Base-by-base conservation (phyloP, 1,284 basidiomycete species). In the Sphagnurus paluster region DNA sequence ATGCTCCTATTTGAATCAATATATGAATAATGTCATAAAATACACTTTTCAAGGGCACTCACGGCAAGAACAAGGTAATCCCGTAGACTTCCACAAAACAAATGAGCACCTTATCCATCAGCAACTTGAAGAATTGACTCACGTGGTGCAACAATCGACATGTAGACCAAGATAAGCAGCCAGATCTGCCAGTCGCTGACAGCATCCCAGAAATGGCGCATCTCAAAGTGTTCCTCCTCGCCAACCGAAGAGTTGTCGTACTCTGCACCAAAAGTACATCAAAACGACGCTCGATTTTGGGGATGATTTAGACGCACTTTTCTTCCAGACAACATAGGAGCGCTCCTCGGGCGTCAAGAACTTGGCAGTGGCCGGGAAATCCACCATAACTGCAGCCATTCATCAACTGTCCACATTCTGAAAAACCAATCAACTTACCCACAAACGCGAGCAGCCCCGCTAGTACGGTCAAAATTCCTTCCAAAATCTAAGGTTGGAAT, bases 11-110 rank as follows among this genome's bases (percentile, higher is more conserved):
- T 14, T 5, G 42, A 6, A 10, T 11, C 14, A 0, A 30, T 17
- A 16, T 20, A 29, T 21, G 2, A 37, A 29, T 13, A 17, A 17
- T 2, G 39, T 29, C 4, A 25, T 4, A 21, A 16, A 4, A 20
- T 17, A 10, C 7, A 8, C 16, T 8, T 17, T 11, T 37, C 2
- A 23, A 10, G 41, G n/a, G 16, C 8, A 70, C 80, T 56, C 54
- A 84, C 77, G 84, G 84, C 17, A 85, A 62, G 67, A 86, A 86
- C 20, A 84, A 67, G 0, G 80, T 80, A 33, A 86, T 82, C 0
- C 82, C 82, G 48, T 70, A 70, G 3, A 71, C 70, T 72, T 23
- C 2, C 2, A 29, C n/a, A n/a, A n/a, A n/a, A n/a, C n/a, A n/a
- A 14, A 39, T 17, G 24, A 24, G 20, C 7, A 34, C n/a, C n/a